phyloP scores from a whole-genome alignment of 2,329 filamentous ascomycete genomes.

The Gnomoniopsis sp. region DNA sequence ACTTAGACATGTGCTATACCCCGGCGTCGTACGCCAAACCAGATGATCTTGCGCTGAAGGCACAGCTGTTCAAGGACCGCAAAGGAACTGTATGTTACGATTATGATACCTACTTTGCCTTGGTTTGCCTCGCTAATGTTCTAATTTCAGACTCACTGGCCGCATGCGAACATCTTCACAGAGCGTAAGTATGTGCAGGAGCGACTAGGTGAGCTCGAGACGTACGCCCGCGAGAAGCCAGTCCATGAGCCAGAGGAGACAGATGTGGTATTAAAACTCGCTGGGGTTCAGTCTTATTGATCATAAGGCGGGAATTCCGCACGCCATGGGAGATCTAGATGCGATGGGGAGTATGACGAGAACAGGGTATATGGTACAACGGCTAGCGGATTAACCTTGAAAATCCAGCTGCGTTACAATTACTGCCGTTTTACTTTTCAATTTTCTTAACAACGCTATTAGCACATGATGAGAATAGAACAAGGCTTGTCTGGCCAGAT shows the following conservation, averaged over 20 bases:
- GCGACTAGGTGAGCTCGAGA: background rate
- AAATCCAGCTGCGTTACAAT: too few species aligned
- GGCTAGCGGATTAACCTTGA: too few species aligned
- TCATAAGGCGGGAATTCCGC: too few species aligned
- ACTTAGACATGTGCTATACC: constrained; percentile 5
- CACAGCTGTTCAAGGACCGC: background rate
- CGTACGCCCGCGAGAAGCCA: background rate
- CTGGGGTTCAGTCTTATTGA: background rate
- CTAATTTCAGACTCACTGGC: constrained; percentile 1
- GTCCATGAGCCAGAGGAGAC: constrained; percentile 2
- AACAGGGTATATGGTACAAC: too few species aligned
- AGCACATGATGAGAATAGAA: too few species aligned
- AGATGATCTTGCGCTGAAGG: constrained; percentile 1
- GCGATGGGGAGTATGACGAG: too few species aligned
- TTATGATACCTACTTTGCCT: background rate
- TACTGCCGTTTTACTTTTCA: too few species aligned
- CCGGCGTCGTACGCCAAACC: constrained; percentile 1
- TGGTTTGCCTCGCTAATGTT: background rate
- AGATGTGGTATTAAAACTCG: background rate
- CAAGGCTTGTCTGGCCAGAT: too few species aligned
- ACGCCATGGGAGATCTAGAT: too few species aligned
- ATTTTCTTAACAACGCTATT: too few species aligned
- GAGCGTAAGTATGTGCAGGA: background rate
- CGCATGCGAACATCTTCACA: constrained; percentile 3
- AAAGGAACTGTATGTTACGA: background rate